phyloP scores from a whole-genome alignment of 257 asterid genomes.

The Nyctanthes arbortristis region DNA sequence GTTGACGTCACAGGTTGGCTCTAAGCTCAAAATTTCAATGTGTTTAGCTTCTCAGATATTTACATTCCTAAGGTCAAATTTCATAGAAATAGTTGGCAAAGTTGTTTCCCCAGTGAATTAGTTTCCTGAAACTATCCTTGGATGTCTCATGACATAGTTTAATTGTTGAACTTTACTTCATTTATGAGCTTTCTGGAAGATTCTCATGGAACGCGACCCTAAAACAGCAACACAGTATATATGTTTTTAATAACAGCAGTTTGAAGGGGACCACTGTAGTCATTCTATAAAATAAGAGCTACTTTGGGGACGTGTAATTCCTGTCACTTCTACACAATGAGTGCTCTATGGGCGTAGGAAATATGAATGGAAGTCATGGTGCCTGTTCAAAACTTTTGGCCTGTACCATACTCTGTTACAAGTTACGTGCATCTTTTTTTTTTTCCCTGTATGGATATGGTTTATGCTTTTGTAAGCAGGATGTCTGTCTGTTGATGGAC shows the following conservation, averaged over 20 bases:
- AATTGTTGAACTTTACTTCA: no score
- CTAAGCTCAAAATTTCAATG: background rate
- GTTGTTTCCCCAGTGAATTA: background rate
- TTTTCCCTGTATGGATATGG: no score
- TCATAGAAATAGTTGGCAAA: background rate
- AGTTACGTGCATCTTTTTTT: background rate
- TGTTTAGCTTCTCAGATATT: background rate
- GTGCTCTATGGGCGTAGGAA: background rate
- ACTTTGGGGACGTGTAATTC: background rate
- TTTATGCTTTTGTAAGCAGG: background rate
- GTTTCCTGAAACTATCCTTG: background rate
- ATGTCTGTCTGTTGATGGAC: background rate
- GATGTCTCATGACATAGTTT: background rate
- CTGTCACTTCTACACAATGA: background rate
- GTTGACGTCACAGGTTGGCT: conserved; percentile 71
- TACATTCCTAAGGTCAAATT: background rate
- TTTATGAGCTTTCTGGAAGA: background rate
- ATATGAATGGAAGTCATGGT: background rate
- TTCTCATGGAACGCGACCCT: background rate
- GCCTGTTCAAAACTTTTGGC: background rate
- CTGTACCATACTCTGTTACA: no score
- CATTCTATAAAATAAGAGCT: background rate
- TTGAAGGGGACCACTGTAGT: background rate
- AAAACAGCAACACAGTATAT: background rate
- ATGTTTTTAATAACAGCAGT: background rate